Evolutionary conservation across 1,284 basidiomycete genomes (phyloP), one percentile per base, ranked within the genome.

Genomic region (Puccinia triticina): DNA sequence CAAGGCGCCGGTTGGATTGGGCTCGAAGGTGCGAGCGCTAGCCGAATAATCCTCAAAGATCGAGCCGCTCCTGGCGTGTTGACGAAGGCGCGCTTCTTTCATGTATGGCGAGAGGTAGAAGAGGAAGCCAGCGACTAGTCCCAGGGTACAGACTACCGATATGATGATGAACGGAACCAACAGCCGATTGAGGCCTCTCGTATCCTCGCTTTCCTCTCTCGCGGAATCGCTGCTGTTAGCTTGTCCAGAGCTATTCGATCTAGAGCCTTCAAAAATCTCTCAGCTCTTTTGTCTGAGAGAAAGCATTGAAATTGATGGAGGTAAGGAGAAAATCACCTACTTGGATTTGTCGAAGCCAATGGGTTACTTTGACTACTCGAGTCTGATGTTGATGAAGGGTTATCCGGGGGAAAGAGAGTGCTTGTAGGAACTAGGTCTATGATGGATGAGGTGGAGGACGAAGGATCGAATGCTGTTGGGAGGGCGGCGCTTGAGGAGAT

Each of bases 1-100:
- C 26, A 77, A 53, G 59, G n/a, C 59, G 43, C 75, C 75, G n/a
- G 75, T 46, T 1, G 43, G 43, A 34, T 66, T 50, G 29, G 75
- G 61, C 14, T 48, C 75, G 59, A 77, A 77, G 2, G 59, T 77
- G 26, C 46, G 59, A 1, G 75, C 75, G 32, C 46, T 48, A 40
- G 46, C 46, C 16, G 48, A 29, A 46, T 77, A 77, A 43, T 77
- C 75, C 29, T 77, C 59, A 23, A 77, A 50, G 23, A 77, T 67
- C 40, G 61, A 48, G 11, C 53, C 75, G 32, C 40, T 77, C n/a
- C 26, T 46, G 59, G 59, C 40, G 1, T 66, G 29, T 48, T 48
- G 59, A 2, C 59, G n/a, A 1, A 34, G 46, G 1, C 75, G 40
- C 8, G 59, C 37, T 11, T 66, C 46, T 2, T 43, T 37, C 21